Evolutionary conservation across 257 asterid species (phyloP), one percentile per base, ranked within the genome.

Genomic region (Asclepias syriaca): DNA sequence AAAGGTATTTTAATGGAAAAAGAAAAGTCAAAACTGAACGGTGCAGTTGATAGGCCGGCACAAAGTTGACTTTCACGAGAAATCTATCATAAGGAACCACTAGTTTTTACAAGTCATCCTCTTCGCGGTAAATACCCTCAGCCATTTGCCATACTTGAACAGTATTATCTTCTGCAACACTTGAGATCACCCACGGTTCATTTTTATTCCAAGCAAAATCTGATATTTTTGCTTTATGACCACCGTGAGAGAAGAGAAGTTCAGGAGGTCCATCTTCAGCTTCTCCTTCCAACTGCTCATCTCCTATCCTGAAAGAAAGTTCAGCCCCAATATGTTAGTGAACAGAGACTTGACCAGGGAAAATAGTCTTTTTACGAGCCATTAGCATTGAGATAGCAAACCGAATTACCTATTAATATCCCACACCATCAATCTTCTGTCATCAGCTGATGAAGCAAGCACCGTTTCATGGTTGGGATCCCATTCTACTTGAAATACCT

Each of bases 401-500:
- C 34, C 32, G 45, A 53, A 49, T 76, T 89, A 91, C 97, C 96
- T 91, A 87, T 85, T 88, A 32, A 95, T 84, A 80, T 92, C 99
- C 99, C 99, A 95, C 78, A 92, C 95, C 87, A 87, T 92, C 87
- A 95, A 80, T 85, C 98, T 88, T 81, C 96, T 86, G 81, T 95
- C 98, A 65, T 87, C 98, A 72, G 94, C 98, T 59, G 95, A 79
- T 75, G 99, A 95, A 34, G 99, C 98, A 77, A 95, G 79, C 79
- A 95, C 84, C 0, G 96, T 87, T 83, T 95, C 99, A 61, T 95
- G 97, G 85, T 95, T 86, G 77, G 99, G 99, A 82, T 95, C 91
- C 99, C 98, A 95, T 77, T 95, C 99, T 54, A 95, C 98, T 82
- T 95, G 98, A 90, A 92, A 95, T 40, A 88, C 99, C 89, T 95